phyloP scores from a whole-genome alignment of 305 asterid species.

The Coffea humblotiana region DNA sequence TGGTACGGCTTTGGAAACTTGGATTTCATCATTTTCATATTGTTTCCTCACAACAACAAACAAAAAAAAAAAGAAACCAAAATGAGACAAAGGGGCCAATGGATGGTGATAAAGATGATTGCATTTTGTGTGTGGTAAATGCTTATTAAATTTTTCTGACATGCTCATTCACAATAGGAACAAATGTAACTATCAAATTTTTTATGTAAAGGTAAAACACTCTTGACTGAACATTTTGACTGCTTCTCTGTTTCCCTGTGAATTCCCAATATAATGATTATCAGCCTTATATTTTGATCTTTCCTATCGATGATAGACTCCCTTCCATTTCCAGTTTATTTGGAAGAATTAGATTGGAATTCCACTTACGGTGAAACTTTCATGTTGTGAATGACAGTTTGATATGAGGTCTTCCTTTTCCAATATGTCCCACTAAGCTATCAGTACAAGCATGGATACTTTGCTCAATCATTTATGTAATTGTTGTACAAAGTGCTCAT shows the following conservation, averaged over 20 bases:
- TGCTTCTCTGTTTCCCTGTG: not conserved
- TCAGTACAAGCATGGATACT: not conserved
- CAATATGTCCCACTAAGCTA: not conserved
- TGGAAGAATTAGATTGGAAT: not conserved
- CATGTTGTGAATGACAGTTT: too few relatives aligned
- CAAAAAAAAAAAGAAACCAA: not conserved
- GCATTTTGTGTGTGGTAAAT: not conserved
- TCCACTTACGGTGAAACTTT: not conserved
- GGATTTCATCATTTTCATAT: not conserved
- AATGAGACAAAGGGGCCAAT: not conserved
- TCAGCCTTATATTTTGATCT: not conserved
- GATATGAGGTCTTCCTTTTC: too few relatives aligned
- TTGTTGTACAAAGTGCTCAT: not conserved
- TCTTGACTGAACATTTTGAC: not conserved
- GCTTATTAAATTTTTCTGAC: not conserved
- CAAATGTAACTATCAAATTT: not conserved
- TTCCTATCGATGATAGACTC: not conserved
- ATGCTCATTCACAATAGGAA: too few relatives aligned
- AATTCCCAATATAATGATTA: too few relatives aligned
- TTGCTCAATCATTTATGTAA: not conserved
- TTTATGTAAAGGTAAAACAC: not conserved
- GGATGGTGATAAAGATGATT: not conserved
- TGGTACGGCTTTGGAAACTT: too few relatives aligned
- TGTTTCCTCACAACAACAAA: not conserved
- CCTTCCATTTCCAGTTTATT: not conserved